Base-by-base conservation (phyloP, 2,329 filamentous ascomycete genomes). In the Exophiala aquamarina region DNA sequence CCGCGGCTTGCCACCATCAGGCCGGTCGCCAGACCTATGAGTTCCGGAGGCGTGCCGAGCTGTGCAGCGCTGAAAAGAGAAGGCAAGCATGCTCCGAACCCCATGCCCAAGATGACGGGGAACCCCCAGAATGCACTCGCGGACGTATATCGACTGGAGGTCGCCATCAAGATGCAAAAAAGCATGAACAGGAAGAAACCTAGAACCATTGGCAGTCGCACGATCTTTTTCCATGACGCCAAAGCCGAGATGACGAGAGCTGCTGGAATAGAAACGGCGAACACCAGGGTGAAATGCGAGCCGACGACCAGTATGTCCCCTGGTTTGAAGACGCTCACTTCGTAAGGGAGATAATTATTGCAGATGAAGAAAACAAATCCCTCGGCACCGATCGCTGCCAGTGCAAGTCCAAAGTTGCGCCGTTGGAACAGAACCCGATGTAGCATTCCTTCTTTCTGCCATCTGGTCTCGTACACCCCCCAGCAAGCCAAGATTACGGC, bases 331-430 rank as follows among this genome's bases (percentile, higher is more conserved):
- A 54, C 17, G 32, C 31, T 35, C 10, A 44, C 39, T 36, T 54
- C n/a, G 18, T 40, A 47, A 8, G 44, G 33, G 32, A 43, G 47
- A 28, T 54, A 54, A 14, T 29, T 67, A 50, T 71, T 72, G 14
- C 63, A 64, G 1, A 79, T 73, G 1, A 87, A 63, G 0, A 77
- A 82, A 67, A 87, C 79, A 74, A 86, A 84, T 19, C 78, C 82
- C 55, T 79, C 84, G 10, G 86, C 74, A 6, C 77, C 63, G 8
- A 82, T 54, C 2, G 72, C 72, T 5, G 80, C 80, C 2, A 80
- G 49, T 49, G 82, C 69, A 1, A 87, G 69, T 0, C 81, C 73
- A 10, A 69, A 70, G 86, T 86, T 13, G 81, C 70, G 39, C 72
- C 71, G 58, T 84, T 79, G 38, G 78, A 75, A 34, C 79, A 75